These are phyloP conservation scores for Fomitopsis serialis DNA, from an alignment of 768 basidiomycete species.

Conservation along the genomic window DNA sequence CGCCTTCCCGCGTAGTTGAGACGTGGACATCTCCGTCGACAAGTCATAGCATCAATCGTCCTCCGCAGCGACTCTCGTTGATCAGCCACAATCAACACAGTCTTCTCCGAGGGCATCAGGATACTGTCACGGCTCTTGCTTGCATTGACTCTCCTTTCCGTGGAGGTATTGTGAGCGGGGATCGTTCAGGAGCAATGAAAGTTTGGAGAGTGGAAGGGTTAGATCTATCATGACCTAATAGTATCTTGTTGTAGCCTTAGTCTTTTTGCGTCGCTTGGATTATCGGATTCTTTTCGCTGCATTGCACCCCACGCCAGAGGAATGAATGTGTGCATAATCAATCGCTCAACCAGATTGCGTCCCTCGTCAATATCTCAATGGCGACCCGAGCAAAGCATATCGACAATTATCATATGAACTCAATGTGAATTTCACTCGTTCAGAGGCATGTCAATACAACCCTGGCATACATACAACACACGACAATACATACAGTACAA, in stretches of 20 bases:
- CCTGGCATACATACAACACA: too few species aligned
- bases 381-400: too few species aligned
- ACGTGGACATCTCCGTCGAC: constrained; percentile 47
- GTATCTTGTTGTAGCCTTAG: neutral
- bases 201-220: constrained; percentile 73
- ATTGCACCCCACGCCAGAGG: too few species aligned
- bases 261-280: too few species aligned
- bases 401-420: too few species aligned
- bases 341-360: too few species aligned
- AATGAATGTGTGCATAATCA: too few species aligned
- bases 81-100: constrained; percentile 82
- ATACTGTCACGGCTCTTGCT: constrained; percentile 79
- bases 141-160: constrained; percentile 92
- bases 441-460: too few species aligned
- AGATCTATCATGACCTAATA: constrained; percentile 14
- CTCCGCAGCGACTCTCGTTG: constrained; percentile 70
- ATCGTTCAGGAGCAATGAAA: constrained; percentile 85
- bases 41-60: constrained; percentile 49
- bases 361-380: too few species aligned
- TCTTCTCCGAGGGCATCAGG: constrained; percentile 82
- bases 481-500: too few species aligned
- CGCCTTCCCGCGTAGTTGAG: constrained; percentile 26
- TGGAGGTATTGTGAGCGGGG: constrained; percentile 89
- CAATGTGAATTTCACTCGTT: too few species aligned
- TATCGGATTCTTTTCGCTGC: too few species aligned